phyloP scores from a whole-genome alignment of 1,284 basidiomycete species.

The Heterobasidion annosum region DNA sequence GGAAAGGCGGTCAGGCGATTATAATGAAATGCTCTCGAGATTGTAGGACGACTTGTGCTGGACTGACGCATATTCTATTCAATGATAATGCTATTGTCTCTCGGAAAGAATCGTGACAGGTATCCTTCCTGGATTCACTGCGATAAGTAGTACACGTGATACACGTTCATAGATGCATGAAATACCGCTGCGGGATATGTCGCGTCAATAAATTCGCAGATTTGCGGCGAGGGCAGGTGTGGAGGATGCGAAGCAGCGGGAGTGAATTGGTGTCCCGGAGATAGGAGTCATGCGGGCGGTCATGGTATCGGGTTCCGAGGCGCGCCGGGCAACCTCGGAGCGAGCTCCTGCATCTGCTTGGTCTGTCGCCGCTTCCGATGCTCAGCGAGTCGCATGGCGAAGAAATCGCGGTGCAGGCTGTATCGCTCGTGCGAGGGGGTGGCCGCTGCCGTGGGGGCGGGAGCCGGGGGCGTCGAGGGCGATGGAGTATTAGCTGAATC shows the following conservation, averaged over 20 bases:
- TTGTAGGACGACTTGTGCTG: neutral
- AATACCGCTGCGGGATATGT: too few relatives aligned
- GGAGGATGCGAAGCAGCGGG: too few relatives aligned
- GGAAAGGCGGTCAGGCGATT: neutral
- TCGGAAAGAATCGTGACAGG: too few relatives aligned
- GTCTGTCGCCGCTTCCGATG: conserved; percentile 27
- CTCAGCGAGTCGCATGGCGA: conserved; percentile 28
- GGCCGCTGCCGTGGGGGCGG: conserved; percentile 11
- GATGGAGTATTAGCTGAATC: conserved; percentile 1
- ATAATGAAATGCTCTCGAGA: too few relatives aligned
- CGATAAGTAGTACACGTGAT: too few relatives aligned
- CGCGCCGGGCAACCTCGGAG: conserved; percentile 27
- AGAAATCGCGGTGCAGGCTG: conserved; percentile 31
- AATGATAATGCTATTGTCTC: too few relatives aligned
- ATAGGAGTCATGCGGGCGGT: neutral
- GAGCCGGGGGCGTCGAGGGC: conserved; percentile 10
- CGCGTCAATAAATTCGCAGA: too few relatives aligned
- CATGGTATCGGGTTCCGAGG: conserved; percentile 14
- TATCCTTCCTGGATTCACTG: too few relatives aligned
- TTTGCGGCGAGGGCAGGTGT: too few relatives aligned
- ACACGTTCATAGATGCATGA: too few relatives aligned
- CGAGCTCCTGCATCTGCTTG: conserved; percentile 28
- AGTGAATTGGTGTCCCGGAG: too few relatives aligned
- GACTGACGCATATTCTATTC: too few relatives aligned
- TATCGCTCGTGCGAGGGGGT: conserved; percentile 26